These are phyloP conservation scores for Colletotrichum brevisporum DNA, from an alignment of 2,329 filamentous ascomycete genomes.

Conservation along the genomic window DNA sequence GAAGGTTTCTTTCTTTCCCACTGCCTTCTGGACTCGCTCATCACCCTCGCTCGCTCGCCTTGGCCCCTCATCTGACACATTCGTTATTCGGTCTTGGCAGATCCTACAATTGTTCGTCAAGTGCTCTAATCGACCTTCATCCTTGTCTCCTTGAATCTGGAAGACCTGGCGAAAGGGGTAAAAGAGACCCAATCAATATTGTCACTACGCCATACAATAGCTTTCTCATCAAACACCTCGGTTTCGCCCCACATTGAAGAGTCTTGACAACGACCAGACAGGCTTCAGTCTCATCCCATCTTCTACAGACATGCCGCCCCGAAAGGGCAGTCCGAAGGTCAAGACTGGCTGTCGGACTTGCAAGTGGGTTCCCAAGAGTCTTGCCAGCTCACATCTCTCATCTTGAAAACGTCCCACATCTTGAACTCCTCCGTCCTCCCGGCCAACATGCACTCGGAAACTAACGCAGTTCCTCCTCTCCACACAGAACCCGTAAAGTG, in stretches of 20 bases:
- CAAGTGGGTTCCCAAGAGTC: conserved; percentile 59
- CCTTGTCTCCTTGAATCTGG: conserved; percentile 5
- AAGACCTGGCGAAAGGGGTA: neutral
- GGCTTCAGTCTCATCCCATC: neutral
- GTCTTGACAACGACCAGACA: neutral
- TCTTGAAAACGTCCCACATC: neutral
- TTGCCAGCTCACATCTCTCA: neutral
- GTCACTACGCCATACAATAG: too few relatives aligned
- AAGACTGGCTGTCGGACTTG: conserved; percentile 68
- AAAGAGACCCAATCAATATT: neutral
- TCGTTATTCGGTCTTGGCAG: conserved; percentile 15
- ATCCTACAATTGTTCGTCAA: neutral
- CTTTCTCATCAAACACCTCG: neutral
- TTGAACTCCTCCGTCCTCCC: neutral
- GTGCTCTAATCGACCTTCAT: neutral
- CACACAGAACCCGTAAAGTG: conserved; percentile 65
- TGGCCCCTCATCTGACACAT: conserved; percentile 29
- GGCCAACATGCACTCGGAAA: neutral
- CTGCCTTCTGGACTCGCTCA: neutral
- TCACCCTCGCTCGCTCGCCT: conserved; percentile 7
- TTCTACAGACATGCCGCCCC: conserved; percentile 25
- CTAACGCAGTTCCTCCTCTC: neutral
- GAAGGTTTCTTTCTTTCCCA: neutral
- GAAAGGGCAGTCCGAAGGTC: conserved; percentile 51
- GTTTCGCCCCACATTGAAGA: conserved; percentile 16